Conservation (phyloP, 352 stramenopile species). For the Halophytophthora polymorphica region DNA sequence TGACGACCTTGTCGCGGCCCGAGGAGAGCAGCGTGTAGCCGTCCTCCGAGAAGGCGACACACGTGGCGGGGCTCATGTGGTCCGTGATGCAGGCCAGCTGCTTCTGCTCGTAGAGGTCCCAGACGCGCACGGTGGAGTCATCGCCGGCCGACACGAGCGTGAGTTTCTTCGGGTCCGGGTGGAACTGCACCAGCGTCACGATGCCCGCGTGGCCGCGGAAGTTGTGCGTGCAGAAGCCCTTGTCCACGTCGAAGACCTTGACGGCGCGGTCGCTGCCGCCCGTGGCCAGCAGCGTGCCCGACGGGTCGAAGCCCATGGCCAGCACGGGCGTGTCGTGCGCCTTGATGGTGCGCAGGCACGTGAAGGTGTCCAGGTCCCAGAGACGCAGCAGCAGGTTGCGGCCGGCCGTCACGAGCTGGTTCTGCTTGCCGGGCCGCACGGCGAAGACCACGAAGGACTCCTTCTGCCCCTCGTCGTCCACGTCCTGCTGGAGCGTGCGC, state of each 20-base stretch:
- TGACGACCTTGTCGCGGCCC: constrained; percentile 92
- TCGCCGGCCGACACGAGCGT: constrained; percentile 79
- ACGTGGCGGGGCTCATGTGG: constrained; percentile 94
- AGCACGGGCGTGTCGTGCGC: constrained; percentile 73
- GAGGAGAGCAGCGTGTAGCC: constrained; percentile 86
- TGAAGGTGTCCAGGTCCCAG: constrained; percentile 83
- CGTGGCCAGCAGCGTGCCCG: constrained; percentile 93
- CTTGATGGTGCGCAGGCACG: constrained; percentile 78
- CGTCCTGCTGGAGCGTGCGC: constrained; percentile 72
- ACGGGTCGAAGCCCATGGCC: constrained; percentile 87
- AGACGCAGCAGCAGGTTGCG: constrained; percentile 82
- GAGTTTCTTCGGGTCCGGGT: constrained; percentile 61
- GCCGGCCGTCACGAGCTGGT: constrained; percentile 83
- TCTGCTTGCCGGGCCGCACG: constrained; percentile 57
- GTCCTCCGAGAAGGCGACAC: constrained; percentile 87
- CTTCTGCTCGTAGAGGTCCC: constrained; percentile 83
- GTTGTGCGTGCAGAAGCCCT: constrained; percentile 93
- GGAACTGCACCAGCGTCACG: constrained; percentile 86
- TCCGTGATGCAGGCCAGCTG: constrained; percentile 89
- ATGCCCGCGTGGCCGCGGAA: constrained; percentile 87
- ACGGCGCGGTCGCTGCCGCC: constrained; percentile 94
- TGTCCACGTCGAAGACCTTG: constrained; percentile 93
- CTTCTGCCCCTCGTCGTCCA: constrained; percentile 73
- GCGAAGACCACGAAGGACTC: constrained; percentile 85
- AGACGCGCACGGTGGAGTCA: constrained; percentile 75